A percentile compares a stretch with the other conserved stretches of the same genome.
Evolutionary conservation across 495 filamentous ascomycete genomes (phyloP).

Genomic region (Penicillium herquei): DNA sequence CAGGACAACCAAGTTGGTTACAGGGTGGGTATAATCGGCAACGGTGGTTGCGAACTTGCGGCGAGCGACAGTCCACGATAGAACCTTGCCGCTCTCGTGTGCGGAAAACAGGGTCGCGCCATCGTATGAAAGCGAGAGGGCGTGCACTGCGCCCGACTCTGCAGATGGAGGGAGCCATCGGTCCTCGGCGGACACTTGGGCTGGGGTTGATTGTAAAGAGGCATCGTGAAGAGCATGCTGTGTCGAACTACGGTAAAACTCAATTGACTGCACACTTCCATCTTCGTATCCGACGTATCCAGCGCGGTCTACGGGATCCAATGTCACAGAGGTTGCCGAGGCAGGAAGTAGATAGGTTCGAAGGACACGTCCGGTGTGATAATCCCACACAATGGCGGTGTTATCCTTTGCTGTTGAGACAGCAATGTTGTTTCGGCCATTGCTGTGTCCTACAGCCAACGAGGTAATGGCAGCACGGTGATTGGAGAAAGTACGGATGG

Average conservation of each 20-base stretch:
- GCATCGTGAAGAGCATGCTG: conserved; percentile 56
- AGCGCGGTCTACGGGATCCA: conserved; percentile 83
- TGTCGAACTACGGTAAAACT: conserved; percentile 62
- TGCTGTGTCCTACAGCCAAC: conserved; percentile 64
- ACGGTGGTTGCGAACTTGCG: conserved; percentile 59
- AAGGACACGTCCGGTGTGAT: conserved; percentile 68
- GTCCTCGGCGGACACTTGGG: conserved; percentile 52
- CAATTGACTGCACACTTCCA: conserved; percentile 75
- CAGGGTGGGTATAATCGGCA: conserved; percentile 68
- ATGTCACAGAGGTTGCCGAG: conserved; percentile 65
- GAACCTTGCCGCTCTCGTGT: conserved; percentile 76
- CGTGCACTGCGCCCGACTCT: conserved; percentile 60
- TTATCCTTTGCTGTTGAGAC: conserved; percentile 78
- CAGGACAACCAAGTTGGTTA: conserved; percentile 74
- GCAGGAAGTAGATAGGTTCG: conserved; percentile 76
- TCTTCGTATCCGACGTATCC: conserved; percentile 82
- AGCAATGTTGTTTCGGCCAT: conserved; percentile 68
- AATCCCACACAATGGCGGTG: conserved; percentile 86
- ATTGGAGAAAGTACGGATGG: conserved; percentile 67
- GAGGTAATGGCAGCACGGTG: conserved; percentile 78
- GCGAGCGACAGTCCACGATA: conserved; percentile 73
- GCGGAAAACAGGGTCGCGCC: conserved; percentile 77
- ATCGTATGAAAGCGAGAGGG: conserved; percentile 72
- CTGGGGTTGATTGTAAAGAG: conserved; percentile 52
- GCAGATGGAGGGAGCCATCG: conserved; percentile 62